phyloP scores from a whole-genome alignment of 768 basidiomycete genomes.

The Nidula microcarpa region DNA sequence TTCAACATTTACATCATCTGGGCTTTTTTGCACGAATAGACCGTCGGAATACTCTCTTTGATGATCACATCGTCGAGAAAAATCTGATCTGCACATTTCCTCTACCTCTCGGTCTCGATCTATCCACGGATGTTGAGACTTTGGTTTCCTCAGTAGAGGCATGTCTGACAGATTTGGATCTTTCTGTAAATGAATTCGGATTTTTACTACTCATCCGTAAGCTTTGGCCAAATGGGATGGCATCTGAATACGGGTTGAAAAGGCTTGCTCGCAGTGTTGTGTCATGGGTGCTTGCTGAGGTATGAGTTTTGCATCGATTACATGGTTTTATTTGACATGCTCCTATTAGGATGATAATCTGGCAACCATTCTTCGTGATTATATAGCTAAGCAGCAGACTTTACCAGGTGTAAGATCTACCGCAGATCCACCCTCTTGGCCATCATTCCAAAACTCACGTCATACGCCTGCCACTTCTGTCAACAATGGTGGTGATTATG shows the following conservation, averaged over 20 bases:
- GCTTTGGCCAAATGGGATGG: slow-evolving; percentile 73
- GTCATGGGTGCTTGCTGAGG: slow-evolving; percentile 74
- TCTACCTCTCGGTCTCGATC: slow-evolving; percentile 67
- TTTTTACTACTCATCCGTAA: slow-evolving; percentile 64
- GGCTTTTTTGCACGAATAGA: slow-evolving; percentile 58
- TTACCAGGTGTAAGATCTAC: slow-evolving; percentile 64
- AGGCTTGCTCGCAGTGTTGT: slow-evolving; percentile 57
- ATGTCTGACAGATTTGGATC: slow-evolving; percentile 65
- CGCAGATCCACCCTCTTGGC: slow-evolving; percentile 52
- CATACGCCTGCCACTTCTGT: slow-evolving; percentile 31
- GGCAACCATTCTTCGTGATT: slow-evolving; percentile 64
- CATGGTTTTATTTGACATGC: not conserved
- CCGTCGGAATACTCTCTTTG: slow-evolving; percentile 30
- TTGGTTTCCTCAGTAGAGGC: slow-evolving; percentile 70
- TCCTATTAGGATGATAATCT: slow-evolving; percentile 58
- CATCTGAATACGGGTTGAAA: slow-evolving; percentile 66
- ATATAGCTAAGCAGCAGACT: slow-evolving; percentile 49
- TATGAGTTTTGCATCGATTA: slow-evolving; percentile 17
- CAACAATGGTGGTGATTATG: slow-evolving; percentile 70
- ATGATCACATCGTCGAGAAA: slow-evolving; percentile 18
- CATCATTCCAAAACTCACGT: slow-evolving; percentile 33
- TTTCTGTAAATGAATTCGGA: slow-evolving; percentile 72
- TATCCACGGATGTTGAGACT: slow-evolving; percentile 69
- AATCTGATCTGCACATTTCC: slow-evolving; percentile 54
- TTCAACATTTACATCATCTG: slow-evolving; percentile 57